Conservation (phyloP, 108 stramenopile species). For the Chaetoceros muelleri region DNA sequence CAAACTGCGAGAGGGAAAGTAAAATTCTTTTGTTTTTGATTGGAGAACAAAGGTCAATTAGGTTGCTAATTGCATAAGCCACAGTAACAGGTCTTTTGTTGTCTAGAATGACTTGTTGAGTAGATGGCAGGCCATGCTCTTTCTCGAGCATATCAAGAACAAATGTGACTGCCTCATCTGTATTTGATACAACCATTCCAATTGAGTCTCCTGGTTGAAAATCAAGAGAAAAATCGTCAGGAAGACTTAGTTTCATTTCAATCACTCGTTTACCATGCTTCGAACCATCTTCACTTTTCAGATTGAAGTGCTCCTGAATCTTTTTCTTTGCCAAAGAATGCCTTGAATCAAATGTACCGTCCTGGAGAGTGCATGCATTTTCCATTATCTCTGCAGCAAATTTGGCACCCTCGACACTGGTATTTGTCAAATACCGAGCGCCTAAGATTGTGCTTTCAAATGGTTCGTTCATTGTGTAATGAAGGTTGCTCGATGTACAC, state of each 20-base stretch:
- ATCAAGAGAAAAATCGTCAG: slow-evolving; percentile 67
- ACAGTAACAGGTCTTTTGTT: slow-evolving; percentile 38
- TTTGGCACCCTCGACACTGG: slow-evolving; percentile 39
- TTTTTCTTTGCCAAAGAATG: background rate
- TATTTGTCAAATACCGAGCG: slow-evolving; percentile 73
- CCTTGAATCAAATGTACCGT: background rate
- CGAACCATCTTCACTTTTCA: slow-evolving; percentile 11
- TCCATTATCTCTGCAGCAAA: slow-evolving; percentile 12
- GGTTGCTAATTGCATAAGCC: slow-evolving; percentile 35
- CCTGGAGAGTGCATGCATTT: background rate
- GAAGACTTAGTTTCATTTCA: slow-evolving; percentile 62
- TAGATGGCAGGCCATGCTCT: slow-evolving; percentile 39
- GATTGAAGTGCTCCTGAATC: background rate
- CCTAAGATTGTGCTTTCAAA: slow-evolving; percentile 41
- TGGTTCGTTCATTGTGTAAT: slow-evolving; percentile 48
- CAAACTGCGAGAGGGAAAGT: slow-evolving; percentile 43
- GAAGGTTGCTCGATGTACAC: slow-evolving; percentile 2
- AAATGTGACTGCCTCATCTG: slow-evolving; percentile 33
- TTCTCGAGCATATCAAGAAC: slow-evolving; percentile 40
- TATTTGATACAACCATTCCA: slow-evolving; percentile 68
- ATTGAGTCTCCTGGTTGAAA: slow-evolving; percentile 90
- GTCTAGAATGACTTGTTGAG: slow-evolving; percentile 56
- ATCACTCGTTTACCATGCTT: slow-evolving; percentile 81
- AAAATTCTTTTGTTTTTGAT: slow-evolving; percentile 59
- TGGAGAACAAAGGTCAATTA: slow-evolving; percentile 64